phyloP scores from a whole-genome alignment of 202 grass and related monocot species.

The Panicum hallii region DNA sequence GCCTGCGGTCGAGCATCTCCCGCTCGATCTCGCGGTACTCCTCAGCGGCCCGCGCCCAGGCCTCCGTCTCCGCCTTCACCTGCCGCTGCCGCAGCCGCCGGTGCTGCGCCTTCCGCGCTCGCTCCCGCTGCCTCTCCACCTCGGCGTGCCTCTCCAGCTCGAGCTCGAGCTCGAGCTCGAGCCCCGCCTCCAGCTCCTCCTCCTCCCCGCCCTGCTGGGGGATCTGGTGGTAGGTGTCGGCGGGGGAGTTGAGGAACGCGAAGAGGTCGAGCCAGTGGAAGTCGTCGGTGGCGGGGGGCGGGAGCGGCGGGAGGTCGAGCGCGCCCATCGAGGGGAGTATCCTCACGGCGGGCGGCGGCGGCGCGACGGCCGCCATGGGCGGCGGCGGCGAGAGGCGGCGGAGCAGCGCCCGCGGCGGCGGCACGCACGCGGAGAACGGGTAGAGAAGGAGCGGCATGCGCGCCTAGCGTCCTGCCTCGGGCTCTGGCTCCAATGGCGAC shows the following conservation, averaged over 20 bases:
- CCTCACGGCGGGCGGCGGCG: constrained; percentile 1
- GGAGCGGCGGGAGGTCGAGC: constrained; percentile 14
- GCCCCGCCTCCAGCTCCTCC: background rate
- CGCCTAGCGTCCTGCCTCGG: constrained; percentile 29
- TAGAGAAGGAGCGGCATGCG: constrained; percentile 69
- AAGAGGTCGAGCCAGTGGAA: constrained; percentile 66
- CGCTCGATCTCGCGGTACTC: constrained; percentile 91
- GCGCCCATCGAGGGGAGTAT: constrained; percentile 28
- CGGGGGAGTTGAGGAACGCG: constrained; percentile 56
- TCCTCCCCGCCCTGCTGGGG: background rate
- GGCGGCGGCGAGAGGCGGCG: constrained; percentile 49
- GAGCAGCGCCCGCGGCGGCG: constrained; percentile 48
- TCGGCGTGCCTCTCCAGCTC: constrained; percentile 28
- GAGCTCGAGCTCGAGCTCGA: constrained; percentile 30
- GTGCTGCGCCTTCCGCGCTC: constrained; percentile 47
- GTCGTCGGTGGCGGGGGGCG: constrained; percentile 44
- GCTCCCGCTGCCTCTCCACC: constrained; percentile 22
- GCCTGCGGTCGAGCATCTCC: constrained; percentile 85
- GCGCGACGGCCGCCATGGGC: constrained; percentile 51
- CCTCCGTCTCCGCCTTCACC: constrained; percentile 89
- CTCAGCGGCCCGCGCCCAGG: constrained; percentile 78
- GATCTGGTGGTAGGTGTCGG: constrained; percentile 60
- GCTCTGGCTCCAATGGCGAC: constrained; percentile 4
- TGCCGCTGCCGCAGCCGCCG: constrained; percentile 68
- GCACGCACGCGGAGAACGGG: constrained; percentile 53